Percentiles rank a stretch among this genome's conserved stretches.
Conservation (phyloP, 1,139 yeast species). For the Candida mesenterica region DNA sequence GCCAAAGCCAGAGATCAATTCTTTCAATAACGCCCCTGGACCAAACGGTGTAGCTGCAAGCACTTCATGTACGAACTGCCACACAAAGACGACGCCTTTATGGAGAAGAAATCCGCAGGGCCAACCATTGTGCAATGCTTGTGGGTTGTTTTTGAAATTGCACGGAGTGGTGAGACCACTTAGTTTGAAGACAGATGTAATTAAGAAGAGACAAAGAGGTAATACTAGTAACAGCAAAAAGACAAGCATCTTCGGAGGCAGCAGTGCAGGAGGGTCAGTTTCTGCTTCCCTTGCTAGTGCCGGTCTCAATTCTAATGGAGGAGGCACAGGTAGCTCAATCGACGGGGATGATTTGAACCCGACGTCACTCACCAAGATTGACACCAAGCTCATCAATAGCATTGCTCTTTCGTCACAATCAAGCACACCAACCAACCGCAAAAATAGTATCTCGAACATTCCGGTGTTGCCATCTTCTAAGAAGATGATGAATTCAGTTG, state of each 20-base stretch:
- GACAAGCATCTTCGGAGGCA: slow-evolving; percentile 2
- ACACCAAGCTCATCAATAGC: slow-evolving; percentile 13
- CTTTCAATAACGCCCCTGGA: slow-evolving; percentile 1
- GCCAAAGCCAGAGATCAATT: slow-evolving; percentile 1
- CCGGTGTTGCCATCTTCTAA: slow-evolving; percentile 6
- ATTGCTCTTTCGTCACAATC: slow-evolving; percentile 9
- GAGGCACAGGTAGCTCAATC: background rate
- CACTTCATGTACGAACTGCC: slow-evolving; percentile 25
- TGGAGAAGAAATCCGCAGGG: slow-evolving; percentile 31
- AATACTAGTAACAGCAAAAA: slow-evolving; percentile 13
- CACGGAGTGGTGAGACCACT: slow-evolving; percentile 30
- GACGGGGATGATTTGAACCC: slow-evolving; percentile 29
- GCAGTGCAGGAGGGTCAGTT: slow-evolving; percentile 4
- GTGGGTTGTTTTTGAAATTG: slow-evolving; percentile 26
- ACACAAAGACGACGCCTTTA: slow-evolving; percentile 26
- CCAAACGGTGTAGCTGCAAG: slow-evolving; percentile 4
- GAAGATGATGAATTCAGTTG: slow-evolving; percentile 1
- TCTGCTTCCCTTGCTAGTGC: slow-evolving; percentile 3
- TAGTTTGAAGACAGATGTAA: slow-evolving; percentile 28
- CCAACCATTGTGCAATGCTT: slow-evolving; percentile 28
- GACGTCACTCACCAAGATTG: slow-evolving; percentile 17
- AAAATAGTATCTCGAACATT: slow-evolving; percentile 2
- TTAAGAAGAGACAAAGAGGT: slow-evolving; percentile 28
- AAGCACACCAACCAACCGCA: background rate
- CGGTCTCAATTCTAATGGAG: background rate